Conservation (phyloP, 345 rosid genomes). For the Citrus maxima region DNA sequence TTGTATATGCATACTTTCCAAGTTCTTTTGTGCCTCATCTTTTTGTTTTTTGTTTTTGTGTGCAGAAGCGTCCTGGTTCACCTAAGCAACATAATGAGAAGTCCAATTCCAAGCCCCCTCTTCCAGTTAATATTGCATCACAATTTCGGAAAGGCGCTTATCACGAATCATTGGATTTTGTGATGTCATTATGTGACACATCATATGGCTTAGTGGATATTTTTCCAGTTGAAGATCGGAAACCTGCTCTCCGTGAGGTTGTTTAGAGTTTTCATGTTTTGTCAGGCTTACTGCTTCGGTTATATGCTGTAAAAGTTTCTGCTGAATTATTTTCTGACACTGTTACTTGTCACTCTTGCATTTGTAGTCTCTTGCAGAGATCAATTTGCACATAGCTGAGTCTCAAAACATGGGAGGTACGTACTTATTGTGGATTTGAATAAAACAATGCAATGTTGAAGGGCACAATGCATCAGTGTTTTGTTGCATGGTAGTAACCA, state of each 20-base stretch:
- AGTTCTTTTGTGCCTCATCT: constrained; percentile 9
- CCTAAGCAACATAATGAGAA: constrained; percentile 74
- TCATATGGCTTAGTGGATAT: constrained; percentile 95
- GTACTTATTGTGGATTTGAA: constrained; percentile 11
- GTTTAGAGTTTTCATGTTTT: constrained; percentile 18
- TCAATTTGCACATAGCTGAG: constrained; percentile 72
- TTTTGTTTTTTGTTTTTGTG: constrained; percentile 8
- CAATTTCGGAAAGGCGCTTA: constrained; percentile 90
- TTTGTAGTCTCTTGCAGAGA: constrained; percentile 89
- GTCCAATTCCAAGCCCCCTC: constrained; percentile 73
- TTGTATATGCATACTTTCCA: neutral
- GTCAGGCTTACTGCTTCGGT: constrained; percentile 2
- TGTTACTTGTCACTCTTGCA: constrained; percentile 25
- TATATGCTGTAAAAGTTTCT: neutral
- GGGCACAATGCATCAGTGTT: neutral
- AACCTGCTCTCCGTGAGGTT: constrained; percentile 93
- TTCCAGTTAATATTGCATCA: constrained; percentile 63
- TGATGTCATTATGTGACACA: constrained; percentile 81
- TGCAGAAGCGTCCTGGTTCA: constrained; percentile 83
- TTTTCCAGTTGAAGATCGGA: constrained; percentile 96
- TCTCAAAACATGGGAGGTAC: constrained; percentile 89
- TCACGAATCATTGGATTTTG: constrained; percentile 95
- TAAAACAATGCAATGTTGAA: constrained; percentile 9
- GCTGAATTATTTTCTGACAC: constrained; percentile 25
- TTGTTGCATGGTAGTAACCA: neutral